Evolutionary conservation across 495 filamentous ascomycete species (phyloP).

Genomic region (Pseudotulostoma volvatum): DNA sequence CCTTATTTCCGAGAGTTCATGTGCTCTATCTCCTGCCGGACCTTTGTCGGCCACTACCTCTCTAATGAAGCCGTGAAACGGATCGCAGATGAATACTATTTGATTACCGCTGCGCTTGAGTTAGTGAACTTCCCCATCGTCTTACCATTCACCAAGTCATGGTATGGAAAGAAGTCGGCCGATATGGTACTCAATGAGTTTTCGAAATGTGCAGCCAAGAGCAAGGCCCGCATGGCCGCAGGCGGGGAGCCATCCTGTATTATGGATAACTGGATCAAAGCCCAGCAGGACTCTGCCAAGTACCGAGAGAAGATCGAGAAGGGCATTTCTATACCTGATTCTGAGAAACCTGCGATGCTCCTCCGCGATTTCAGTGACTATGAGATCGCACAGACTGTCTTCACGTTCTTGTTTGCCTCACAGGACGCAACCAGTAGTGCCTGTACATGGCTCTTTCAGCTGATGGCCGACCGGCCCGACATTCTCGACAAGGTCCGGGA

Average conservation of each 20-base stretch:
- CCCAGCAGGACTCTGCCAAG: conserved; percentile 63
- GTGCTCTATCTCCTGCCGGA: conserved; percentile 86
- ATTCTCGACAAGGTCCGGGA: conserved; percentile 79
- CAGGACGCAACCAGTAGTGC: conserved; percentile 94
- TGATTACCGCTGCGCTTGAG: conserved; percentile 89
- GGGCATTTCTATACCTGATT: conserved; percentile 46
- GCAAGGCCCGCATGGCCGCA: conserved; percentile 79
- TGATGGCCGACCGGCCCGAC: conserved; percentile 86
- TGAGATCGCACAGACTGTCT: conserved; percentile 87
- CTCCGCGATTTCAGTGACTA: conserved; percentile 79
- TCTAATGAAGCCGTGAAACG: conserved; percentile 77
- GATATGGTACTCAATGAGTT: conserved; percentile 88
- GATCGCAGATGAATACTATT: conserved; percentile 92
- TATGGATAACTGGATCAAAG: conserved; percentile 83
- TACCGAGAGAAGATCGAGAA: conserved; percentile 59
- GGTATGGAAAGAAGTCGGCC: conserved; percentile 93
- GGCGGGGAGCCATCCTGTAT: conserved; percentile 81
- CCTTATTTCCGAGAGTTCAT: conserved; percentile 85
- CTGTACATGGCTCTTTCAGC: conserved; percentile 86
- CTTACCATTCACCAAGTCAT: conserved; percentile 85
- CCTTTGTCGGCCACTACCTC: conserved; percentile 94
- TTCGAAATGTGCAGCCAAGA: conserved; percentile 79
- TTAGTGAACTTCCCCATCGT: conserved; percentile 98
- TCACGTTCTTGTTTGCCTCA: conserved; percentile 96
- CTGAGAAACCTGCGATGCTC: conserved; percentile 65